phyloP scores from a whole-genome alignment of 805 yeast species.

The Candida caryicola region DNA sequence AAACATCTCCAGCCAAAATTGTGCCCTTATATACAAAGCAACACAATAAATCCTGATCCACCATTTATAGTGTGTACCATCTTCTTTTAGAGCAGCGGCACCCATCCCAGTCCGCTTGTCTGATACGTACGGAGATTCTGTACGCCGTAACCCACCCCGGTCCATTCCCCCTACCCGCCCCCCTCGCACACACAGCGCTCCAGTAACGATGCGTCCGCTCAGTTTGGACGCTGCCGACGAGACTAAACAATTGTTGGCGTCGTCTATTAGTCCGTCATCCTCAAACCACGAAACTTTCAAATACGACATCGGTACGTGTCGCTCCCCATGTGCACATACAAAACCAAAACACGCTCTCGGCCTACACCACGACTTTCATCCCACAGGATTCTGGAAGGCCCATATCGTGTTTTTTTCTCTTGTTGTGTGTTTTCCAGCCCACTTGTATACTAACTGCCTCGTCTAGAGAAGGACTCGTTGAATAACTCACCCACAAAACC shows the following conservation, averaged over 20 bases:
- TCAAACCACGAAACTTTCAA: conserved; percentile 19
- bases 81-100: not conserved
- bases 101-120: not conserved
- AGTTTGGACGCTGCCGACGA: not conserved
- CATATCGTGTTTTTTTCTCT: too few species aligned
- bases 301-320: conserved; percentile 28
- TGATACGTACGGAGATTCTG: too few species aligned
- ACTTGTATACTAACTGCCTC: not conserved
- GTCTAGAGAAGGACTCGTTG: conserved; percentile 7
- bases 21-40: not conserved
- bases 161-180: not conserved
- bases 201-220: not conserved
- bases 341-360: too few species aligned
- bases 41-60: not conserved
- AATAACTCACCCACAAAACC: conserved; percentile 33
- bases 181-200: too few species aligned
- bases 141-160: too few species aligned
- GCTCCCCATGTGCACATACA: too few species aligned
- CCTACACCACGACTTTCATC: too few species aligned
- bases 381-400: too few species aligned
- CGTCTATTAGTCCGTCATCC: conserved; percentile 1
- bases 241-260: not conserved
- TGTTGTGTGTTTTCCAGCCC: too few species aligned
- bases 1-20: not conserved
- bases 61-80: not conserved